A percentile compares a stretch with the other conserved stretches of the same genome.
These are phyloP conservation scores for Odonthalia washingtoniensis DNA, from an alignment of 31 red algal species.

Conservation along the genomic window DNA sequence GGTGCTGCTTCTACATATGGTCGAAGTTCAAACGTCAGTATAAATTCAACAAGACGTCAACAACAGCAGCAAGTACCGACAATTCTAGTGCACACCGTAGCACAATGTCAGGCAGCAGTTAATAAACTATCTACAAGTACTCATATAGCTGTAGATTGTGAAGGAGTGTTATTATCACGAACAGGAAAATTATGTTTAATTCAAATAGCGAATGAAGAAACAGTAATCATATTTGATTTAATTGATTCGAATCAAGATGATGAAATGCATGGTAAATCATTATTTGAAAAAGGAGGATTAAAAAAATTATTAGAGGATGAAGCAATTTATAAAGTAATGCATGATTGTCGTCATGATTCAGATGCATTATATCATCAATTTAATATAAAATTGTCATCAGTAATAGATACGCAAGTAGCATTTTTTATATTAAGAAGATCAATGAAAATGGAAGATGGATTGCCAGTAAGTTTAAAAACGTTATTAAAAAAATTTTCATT, in stretches of 20 bases:
- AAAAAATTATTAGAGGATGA: conserved; percentile 55
- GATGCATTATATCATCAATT: conserved; percentile 83
- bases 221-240: conserved; percentile 64
- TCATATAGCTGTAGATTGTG: conserved; percentile 84
- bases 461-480: conserved; percentile 85
- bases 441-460: conserved; percentile 51
- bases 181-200: conserved; percentile 80
- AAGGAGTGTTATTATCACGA: conserved; percentile 78
- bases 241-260: conserved; percentile 28
- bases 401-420: conserved; percentile 87
- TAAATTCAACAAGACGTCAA: neutral
- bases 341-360: conserved; percentile 91
- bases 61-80: no score
- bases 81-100: conserved; percentile 31
- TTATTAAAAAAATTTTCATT: conserved; percentile 75
- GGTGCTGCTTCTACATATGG: no score
- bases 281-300: conserved; percentile 75
- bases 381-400: conserved; percentile 63
- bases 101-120: conserved; percentile 37
- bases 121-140: conserved; percentile 25
- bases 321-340: conserved; percentile 68
- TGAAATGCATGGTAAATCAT: neutral
- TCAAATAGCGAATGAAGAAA: conserved; percentile 67
- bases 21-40: no score
- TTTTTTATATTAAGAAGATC: conserved; percentile 62